Evolutionary conservation across 73 alveolate genomes (phyloP), one percentile per base, ranked within the genome.

Genomic region (Diophrys sp.): DNA sequence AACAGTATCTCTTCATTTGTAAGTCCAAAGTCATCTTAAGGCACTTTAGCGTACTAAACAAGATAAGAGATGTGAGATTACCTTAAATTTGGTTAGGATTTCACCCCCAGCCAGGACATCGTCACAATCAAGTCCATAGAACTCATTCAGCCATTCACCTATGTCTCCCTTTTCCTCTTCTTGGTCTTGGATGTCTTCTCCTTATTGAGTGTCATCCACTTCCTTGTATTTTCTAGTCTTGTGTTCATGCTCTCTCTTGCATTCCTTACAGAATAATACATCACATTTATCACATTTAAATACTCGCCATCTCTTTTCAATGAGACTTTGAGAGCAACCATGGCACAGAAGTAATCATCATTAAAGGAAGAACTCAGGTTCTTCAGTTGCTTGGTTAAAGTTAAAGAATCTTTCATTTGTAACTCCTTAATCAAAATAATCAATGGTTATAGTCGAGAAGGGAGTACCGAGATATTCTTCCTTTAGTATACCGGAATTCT

Each of bases 31-130:
- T 91, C 96, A 56, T 89, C 92, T 73, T 87, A 79, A 0, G 77
- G 77, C 23, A 97, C 99, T 80, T 95, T 91, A 0, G 91, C 85
- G 84, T 97, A 97, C 90, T 73, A n/a, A n/a, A n/a, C n/a, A n/a
- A n/a, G n/a, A n/a, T n/a, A 62, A n/a, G n/a, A n/a, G n/a, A n/a
- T n/a, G n/a, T n/a, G n/a, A n/a, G n/a, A n/a, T n/a, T n/a, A n/a
- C n/a, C n/a, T n/a, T 94, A 79, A 97, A 97, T 74, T 92, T 90
- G 31, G 98, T 94, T 14, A 93, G 95, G 34, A 97, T 81, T 62
- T 88, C 89, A 18, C 97, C 96, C 18, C 98, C 97, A 55, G 94
- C 97, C 25, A 97, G 89, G 28, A 96, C 91, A 79, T 97, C 98
- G 85, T 97, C 99, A 79, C 81, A 96, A 66, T 93, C 98, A 62